Conservation (phyloP, 768 basidiomycete species). For the Melanogaster broomeanus region DNA sequence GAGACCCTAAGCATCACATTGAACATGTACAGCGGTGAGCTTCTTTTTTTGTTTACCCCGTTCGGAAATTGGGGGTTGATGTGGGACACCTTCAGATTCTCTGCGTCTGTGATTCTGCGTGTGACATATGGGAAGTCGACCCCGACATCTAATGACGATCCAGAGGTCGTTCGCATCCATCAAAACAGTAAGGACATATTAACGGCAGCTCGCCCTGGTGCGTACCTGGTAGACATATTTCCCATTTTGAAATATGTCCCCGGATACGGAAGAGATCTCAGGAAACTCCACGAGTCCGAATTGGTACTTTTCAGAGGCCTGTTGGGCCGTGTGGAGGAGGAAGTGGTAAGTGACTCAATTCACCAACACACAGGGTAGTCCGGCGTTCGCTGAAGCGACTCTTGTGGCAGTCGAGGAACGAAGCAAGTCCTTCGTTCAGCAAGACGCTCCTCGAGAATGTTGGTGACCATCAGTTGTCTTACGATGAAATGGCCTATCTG, state of each 20-base stretch:
- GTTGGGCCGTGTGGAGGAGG: conserved; percentile 43
- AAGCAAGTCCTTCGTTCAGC: conserved; percentile 42
- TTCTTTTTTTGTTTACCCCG: not conserved
- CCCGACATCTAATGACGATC: conserved; percentile 18
- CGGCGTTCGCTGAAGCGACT: not conserved
- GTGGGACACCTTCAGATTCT: conserved; percentile 19
- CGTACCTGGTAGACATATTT: conserved; percentile 37
- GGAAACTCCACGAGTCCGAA: conserved; percentile 51
- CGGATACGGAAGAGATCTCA: conserved; percentile 56
- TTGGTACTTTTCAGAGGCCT: conserved; percentile 51
- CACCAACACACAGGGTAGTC: accelerated
- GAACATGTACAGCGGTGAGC: conserved; percentile 17
- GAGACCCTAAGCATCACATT: conserved; percentile 11
- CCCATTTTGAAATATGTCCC: conserved; percentile 49
- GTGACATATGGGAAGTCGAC: conserved; percentile 26
- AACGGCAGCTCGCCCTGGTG: conserved; percentile 31
- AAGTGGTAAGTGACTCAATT: conserved; percentile 36
- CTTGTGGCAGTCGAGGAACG: conserved; percentile 7
- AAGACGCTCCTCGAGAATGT: conserved; percentile 54
- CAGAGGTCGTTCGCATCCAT: conserved; percentile 19
- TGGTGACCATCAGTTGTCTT: conserved; percentile 46
- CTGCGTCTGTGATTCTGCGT: conserved; percentile 25
- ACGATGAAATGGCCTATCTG: conserved; percentile 57
- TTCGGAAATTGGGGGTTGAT: not conserved
- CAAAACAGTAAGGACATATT: conserved; percentile 27